Base-by-base conservation (phyloP, 805 yeast species). In the Barnettozyma sucrosica region DNA sequence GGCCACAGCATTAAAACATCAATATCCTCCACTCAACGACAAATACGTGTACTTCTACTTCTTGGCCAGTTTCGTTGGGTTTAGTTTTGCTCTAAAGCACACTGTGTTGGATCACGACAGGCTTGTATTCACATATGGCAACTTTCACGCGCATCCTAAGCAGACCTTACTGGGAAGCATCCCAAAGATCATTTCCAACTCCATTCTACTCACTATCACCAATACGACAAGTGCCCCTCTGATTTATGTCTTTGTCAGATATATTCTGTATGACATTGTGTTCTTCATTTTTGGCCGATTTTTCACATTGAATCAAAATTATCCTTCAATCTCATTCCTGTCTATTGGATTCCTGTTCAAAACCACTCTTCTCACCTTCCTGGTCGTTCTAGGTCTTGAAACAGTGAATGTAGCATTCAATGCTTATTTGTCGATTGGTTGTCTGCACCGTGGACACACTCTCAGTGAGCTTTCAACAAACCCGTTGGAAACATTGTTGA, bases 381-480 rank as follows among this genome's bases (percentile, higher is more conserved):
- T 70, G n/a, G 51, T 67, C 20, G 62, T 67, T 34, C 57, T 70
- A 33, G 55, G 62, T 10, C 78, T 85, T 78, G 89, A 85, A 56
- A 41, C 74, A 8, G 61, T 76, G 21, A 81, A 82, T 57, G 73
- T 77, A 47, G 65, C 80, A 1, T 85, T 76, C 59, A 71, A 80
- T 56, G 83, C 84, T 3, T 84, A 83, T 59, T 74, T 86, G 47
- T 74, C 83, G 13, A 74, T 83, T 53, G 92, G 93, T 2, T 85
- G 92, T 61, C 59, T 85, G 44, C 83, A 81, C 55, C 81, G 83
- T 42, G 79, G 77, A 18, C 77, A 76, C 48, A 78, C 87, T 18
- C 70, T 85, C 8, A 76, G 83, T 40, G 64, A 77, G 11, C 74
- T 78, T 25, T 74, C 84, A 14, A 66, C 81, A 0, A 80, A 78